A percentile compares a stretch with the other conserved stretches of the same genome.
phyloP scores from a whole-genome alignment of 768 basidiomycete genomes.

The Mycena chlorophos region DNA sequence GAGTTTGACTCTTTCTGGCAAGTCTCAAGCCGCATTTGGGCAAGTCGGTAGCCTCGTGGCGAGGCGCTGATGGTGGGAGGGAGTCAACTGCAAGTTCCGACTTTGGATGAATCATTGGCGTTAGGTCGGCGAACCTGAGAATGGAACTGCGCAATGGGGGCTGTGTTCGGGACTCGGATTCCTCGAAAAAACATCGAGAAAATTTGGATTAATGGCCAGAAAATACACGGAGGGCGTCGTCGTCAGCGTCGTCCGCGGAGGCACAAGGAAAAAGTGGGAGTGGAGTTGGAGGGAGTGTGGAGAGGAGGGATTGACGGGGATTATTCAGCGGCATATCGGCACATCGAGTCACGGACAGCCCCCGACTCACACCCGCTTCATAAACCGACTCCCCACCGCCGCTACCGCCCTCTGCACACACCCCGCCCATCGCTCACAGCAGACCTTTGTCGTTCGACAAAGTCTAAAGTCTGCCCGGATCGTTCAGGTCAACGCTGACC shows the following conservation, averaged over 20 bases:
- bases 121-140: neutral
- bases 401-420: slow-evolving; percentile 3
- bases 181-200: too few species aligned
- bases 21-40: neutral
- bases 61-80: neutral
- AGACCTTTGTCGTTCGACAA: slow-evolving; percentile 23
- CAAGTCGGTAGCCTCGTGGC: neutral
- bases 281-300: too few species aligned
- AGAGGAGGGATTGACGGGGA: too few species aligned
- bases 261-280: too few species aligned
- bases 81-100: neutral
- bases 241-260: too few species aligned
- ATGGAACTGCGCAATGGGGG: neutral
- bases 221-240: too few species aligned
- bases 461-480: slow-evolving; percentile 24
- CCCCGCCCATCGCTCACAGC: slow-evolving; percentile 1
- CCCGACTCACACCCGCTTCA: neutral
- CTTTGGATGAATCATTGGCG: neutral
- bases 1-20: too few species aligned
- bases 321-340: too few species aligned
- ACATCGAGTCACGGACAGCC: too few species aligned
- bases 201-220: too few species aligned
- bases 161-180: too few species aligned
- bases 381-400: neutral
- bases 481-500: slow-evolving; percentile 20